Conservation (phyloP, 306 rosid species). For the Dalbergia cultrata region DNA sequence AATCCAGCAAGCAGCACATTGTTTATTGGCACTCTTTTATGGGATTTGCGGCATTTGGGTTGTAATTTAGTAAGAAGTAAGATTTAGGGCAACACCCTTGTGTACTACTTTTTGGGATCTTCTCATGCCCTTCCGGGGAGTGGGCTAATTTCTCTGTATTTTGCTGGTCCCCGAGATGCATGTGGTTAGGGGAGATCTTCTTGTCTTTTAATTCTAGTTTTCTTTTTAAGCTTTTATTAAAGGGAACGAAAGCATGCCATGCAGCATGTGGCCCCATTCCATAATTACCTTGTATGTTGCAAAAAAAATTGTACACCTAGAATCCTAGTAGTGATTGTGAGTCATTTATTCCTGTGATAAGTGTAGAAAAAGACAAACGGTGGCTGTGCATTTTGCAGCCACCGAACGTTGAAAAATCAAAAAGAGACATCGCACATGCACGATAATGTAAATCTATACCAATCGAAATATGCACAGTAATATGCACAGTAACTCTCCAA, state of each 20-base stretch:
- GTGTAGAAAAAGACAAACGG: too few species aligned
- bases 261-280: constrained; percentile 76
- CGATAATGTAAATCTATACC: too few species aligned
- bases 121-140: constrained; percentile 63
- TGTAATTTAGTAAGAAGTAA: constrained; percentile 61
- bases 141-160: constrained; percentile 47
- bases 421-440: too few species aligned
- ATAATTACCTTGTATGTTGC: constrained; percentile 51
- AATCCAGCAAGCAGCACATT: constrained; percentile 66
- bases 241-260: constrained; percentile 81
- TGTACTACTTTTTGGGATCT: constrained; percentile 86
- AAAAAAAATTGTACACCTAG: constrained; percentile 42
- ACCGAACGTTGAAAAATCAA: too few species aligned
- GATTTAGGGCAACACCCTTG: constrained; percentile 58
- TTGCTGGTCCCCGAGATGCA: constrained; percentile 81
- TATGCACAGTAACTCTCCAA: too few species aligned
- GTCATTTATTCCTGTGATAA: constrained; percentile 45
- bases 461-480: too few species aligned
- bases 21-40: constrained; percentile 57
- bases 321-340: constrained; percentile 36
- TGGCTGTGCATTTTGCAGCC: too few species aligned
- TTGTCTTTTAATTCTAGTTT: constrained; percentile 55
- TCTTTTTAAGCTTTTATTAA: constrained; percentile 60
- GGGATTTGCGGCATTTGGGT: constrained; percentile 62
- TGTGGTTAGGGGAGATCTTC: constrained; percentile 74